A percentile compares a stretch with the other conserved stretches of the same genome.
Conservation (phyloP, 495 filamentous ascomycete species). For the Penicillium lagena region DNA sequence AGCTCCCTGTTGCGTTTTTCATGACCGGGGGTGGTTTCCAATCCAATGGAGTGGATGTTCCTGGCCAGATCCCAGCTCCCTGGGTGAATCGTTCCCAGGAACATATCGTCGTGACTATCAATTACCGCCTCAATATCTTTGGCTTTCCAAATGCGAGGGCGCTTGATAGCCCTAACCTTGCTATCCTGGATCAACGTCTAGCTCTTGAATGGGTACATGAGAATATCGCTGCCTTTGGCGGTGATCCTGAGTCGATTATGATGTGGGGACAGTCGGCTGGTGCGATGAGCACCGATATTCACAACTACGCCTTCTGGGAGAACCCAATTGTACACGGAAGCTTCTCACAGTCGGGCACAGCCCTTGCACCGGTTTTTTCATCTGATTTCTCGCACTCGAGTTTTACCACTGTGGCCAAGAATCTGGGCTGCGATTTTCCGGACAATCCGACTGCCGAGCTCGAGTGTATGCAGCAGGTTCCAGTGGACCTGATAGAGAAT, state of each 20-base stretch:
- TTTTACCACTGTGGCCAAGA: conserved; percentile 37
- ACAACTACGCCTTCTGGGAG: conserved; percentile 14
- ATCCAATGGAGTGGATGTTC: conserved; percentile 28
- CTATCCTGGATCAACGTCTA: conserved; percentile 55
- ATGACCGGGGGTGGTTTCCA: conserved; percentile 7
- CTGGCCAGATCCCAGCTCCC: conserved; percentile 36
- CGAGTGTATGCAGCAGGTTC: conserved; percentile 43
- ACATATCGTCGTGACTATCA: conserved; percentile 50
- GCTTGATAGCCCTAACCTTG: conserved; percentile 39
- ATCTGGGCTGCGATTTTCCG: conserved; percentile 36
- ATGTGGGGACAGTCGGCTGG: conserved; percentile 35
- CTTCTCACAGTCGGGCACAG: conserved; percentile 7
- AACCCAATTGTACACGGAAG: conserved; percentile 12
- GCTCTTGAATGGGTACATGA: conserved; percentile 50
- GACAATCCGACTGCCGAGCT: conserved; percentile 19
- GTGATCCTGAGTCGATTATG: conserved; percentile 42
- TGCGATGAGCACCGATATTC: conserved; percentile 12
- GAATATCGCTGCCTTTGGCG: conserved; percentile 51
- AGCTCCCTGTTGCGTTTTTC: conserved; percentile 7
- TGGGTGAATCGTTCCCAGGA: conserved; percentile 39
- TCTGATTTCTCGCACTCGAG: conserved; percentile 17
- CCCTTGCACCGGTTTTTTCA: conserved; percentile 1
- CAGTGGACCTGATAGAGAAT: conserved; percentile 25
- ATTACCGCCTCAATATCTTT: conserved; percentile 24
- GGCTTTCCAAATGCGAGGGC: conserved; percentile 14